These are phyloP conservation scores for Grosmannia clavigera DNA, from an alignment of 2,329 filamentous ascomycete genomes.

Conservation along the genomic window DNA sequence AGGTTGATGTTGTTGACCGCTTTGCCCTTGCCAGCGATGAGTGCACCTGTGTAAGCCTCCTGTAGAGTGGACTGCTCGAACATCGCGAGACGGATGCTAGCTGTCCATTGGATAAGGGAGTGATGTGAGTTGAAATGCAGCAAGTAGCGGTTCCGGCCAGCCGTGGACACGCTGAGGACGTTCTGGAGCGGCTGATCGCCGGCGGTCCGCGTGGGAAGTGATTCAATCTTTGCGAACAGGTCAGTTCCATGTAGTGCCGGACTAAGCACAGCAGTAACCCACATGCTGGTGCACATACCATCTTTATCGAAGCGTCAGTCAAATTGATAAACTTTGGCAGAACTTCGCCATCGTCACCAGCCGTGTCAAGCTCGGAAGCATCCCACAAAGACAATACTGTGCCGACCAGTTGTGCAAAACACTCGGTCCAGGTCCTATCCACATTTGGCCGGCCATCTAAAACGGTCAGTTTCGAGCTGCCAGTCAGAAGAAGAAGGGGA, in stretches of 20 bases:
- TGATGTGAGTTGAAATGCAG: conserved; percentile 93
- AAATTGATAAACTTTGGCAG: conserved; percentile 70
- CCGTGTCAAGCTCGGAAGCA: conserved; percentile 77
- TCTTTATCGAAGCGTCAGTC: conserved; percentile 94
- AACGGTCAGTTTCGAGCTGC: conserved; percentile 9
- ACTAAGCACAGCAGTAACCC: background rate
- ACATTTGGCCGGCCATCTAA: conserved; percentile 74
- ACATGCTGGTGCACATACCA: conserved; percentile 44
- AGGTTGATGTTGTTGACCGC: conserved; percentile 75
- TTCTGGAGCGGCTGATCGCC: conserved; percentile 79
- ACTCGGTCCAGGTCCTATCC: conserved; percentile 89
- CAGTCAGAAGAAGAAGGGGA: background rate
- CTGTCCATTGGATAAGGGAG: conserved; percentile 90
- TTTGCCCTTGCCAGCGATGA: conserved; percentile 92
- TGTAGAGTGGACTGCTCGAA: conserved; percentile 88
- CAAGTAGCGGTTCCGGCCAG: conserved; percentile 87
- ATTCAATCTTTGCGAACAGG: conserved; percentile 58
- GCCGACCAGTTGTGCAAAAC: conserved; percentile 90
- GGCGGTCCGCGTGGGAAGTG: conserved; percentile 67
- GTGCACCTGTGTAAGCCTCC: conserved; percentile 89
- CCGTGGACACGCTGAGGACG: conserved; percentile 89
- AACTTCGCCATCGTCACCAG: conserved; percentile 57
- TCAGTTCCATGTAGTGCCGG: background rate
- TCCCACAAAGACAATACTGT: conserved; percentile 95
- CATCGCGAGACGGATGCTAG: conserved; percentile 84